Percentiles rank a stretch among this genome's conserved stretches.
phyloP scores from a whole-genome alignment of 805 yeast species.

The Brettanomyces nanus region DNA sequence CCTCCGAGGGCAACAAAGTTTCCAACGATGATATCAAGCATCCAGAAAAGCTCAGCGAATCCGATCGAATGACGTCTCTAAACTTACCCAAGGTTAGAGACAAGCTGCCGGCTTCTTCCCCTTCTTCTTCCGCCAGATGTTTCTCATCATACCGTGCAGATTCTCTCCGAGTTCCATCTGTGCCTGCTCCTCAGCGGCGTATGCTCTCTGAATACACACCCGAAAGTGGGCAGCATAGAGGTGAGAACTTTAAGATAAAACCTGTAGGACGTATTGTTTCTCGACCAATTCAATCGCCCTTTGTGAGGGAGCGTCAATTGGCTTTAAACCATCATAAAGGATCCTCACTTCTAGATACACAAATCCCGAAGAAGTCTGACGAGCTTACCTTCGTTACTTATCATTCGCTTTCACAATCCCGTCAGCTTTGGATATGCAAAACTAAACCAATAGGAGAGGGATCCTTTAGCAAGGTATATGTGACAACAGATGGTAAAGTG shows the following conservation, averaged over 20 bases:
- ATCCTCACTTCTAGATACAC: background rate
- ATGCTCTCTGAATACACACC: background rate
- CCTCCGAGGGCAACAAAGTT: too few relatives aligned
- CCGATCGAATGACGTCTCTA: too few relatives aligned
- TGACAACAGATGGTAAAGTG: constrained; percentile 33
- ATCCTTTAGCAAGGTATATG: constrained; percentile 56
- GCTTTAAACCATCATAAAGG: background rate
- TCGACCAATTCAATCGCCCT: constrained; percentile 17
- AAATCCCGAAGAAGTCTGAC: background rate
- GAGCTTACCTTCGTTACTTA: constrained; percentile 2
- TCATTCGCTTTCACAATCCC: background rate
- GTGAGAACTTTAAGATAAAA: constrained; percentile 9
- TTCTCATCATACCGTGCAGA: background rate
- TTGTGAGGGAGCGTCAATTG: constrained; percentile 9
- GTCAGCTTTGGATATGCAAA: constrained; percentile 2
- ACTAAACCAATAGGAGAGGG: constrained; percentile 51
- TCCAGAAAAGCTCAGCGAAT: too few relatives aligned
- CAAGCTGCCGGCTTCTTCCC: too few relatives aligned
- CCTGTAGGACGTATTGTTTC: constrained; percentile 25
- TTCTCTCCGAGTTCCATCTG: background rate
- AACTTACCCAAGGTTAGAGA: too few relatives aligned
- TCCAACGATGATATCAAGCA: too few relatives aligned
- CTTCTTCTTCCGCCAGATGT: too few relatives aligned
- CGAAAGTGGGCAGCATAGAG: background rate
- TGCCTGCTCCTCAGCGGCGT: background rate